These are phyloP conservation scores for Zizania palustris DNA, from an alignment of 202 grass and related monocot genomes.

Conservation along the genomic window DNA sequence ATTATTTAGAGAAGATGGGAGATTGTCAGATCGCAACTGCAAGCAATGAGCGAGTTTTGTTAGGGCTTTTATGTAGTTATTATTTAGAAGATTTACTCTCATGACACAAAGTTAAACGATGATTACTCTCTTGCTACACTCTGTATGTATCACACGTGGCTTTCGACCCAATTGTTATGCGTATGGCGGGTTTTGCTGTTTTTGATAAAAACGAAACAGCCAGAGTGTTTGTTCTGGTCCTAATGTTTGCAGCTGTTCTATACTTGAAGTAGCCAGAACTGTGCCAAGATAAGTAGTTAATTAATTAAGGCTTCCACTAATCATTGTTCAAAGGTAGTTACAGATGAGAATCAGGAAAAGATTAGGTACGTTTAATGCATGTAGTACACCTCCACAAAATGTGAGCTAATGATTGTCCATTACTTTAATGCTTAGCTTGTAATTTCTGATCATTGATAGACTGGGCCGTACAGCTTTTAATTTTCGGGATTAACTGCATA, in stretches of 20 bases:
- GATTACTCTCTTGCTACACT: too few relatives aligned
- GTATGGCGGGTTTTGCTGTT: too few relatives aligned
- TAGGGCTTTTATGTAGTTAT: too few relatives aligned
- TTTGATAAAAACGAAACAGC: too few relatives aligned
- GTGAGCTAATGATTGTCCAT: slow-evolving; percentile 44
- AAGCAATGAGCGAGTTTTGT: background rate
- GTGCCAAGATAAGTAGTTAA: slow-evolving; percentile 1
- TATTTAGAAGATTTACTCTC: too few relatives aligned
- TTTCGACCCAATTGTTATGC: too few relatives aligned
- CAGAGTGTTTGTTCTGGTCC: too few relatives aligned
- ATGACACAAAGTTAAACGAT: too few relatives aligned
- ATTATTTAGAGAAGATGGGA: background rate
- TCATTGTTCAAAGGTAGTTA: slow-evolving; percentile 32
- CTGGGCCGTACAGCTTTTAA: background rate
- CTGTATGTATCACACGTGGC: too few relatives aligned
- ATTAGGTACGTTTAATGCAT: background rate
- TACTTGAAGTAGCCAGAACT: background rate
- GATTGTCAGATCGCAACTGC: background rate
- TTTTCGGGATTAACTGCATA: background rate
- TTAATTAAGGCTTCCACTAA: background rate
- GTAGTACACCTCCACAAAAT: background rate
- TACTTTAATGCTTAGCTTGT: slow-evolving; percentile 14
- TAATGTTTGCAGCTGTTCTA: background rate
- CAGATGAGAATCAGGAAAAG: slow-evolving; percentile 2
- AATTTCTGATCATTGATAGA: slow-evolving; percentile 20